Conservation (phyloP, 257 asterid genomes). For the Jacaranda copaia region DNA sequence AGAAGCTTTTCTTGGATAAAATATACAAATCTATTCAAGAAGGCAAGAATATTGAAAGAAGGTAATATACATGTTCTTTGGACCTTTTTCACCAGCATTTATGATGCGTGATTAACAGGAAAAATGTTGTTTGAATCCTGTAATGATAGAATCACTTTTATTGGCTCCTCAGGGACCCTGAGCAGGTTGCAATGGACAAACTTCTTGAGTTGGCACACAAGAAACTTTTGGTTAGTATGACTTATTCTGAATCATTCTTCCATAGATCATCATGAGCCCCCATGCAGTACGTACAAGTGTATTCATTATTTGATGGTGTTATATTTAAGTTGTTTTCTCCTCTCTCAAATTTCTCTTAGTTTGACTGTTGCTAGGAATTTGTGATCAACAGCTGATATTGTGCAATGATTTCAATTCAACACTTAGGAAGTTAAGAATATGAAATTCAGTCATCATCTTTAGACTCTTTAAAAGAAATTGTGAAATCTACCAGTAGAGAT, state of each 20-base stretch:
- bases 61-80: constrained; percentile 48
- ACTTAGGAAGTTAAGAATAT: neutral
- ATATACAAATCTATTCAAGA: constrained; percentile 62
- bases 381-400: constrained; percentile 1
- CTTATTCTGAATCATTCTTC: constrained; percentile 9
- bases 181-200: constrained; percentile 85
- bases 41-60: constrained; percentile 54
- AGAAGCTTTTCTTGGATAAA: constrained; percentile 60
- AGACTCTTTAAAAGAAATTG: neutral
- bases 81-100: constrained; percentile 15
- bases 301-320: constrained; percentile 14
- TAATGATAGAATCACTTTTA: constrained; percentile 14
- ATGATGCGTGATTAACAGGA: constrained; percentile 14
- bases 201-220: constrained; percentile 83
- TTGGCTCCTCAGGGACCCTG: constrained; percentile 74
- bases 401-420: constrained; percentile 8
- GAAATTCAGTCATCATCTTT: neutral
- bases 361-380: neutral
- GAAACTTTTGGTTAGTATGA: constrained; percentile 83
- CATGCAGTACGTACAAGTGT: constrained; percentile 14
- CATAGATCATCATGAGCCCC: neutral
- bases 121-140: constrained; percentile 5
- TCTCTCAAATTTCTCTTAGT: neutral
- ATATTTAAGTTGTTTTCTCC: neutral
- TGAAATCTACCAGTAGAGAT: constrained; percentile 13